Percentiles rank a stretch among this genome's conserved stretches.
Evolutionary conservation across 2,329 filamentous ascomycete genomes (phyloP).

Genomic region (Fusarium sp.): DNA sequence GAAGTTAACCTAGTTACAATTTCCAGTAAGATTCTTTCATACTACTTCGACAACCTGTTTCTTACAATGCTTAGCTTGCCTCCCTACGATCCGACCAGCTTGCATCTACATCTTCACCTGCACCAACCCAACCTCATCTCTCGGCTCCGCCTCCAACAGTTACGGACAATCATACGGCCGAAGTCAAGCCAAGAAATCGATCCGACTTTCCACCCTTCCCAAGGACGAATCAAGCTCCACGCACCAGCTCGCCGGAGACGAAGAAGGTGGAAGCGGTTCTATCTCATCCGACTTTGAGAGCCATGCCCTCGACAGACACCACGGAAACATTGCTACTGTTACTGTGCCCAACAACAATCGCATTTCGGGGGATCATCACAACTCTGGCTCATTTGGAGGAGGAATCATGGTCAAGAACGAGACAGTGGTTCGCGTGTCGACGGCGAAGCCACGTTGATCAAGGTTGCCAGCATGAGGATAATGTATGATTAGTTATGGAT

Average conservation of each 20-base stretch:
- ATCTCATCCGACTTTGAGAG: constrained; percentile 20
- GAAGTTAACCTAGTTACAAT: constrained; percentile 32
- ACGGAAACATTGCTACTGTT: constrained; percentile 1
- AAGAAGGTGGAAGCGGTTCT: constrained; percentile 2
- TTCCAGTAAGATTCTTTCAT: no score
- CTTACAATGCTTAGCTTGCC: constrained; percentile 23
- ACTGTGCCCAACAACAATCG: background rate
- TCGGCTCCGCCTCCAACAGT: constrained; percentile 7
- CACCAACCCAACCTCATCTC: background rate
- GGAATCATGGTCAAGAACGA: constrained; percentile 35
- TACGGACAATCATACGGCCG: constrained; percentile 13
- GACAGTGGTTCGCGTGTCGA: constrained; percentile 10
- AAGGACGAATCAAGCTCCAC: constrained; percentile 26
- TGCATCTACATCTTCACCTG: constrained; percentile 21
- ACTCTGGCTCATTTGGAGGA: background rate
- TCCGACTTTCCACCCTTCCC: constrained; percentile 9
- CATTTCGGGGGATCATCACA: background rate
- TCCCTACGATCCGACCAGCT: constrained; percentile 28
- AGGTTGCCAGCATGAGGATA: no score
- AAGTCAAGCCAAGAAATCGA: constrained; percentile 19
- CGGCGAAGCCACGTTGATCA: background rate
- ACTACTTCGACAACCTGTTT: no score
- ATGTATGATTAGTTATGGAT: background rate
- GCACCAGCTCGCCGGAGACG: constrained; percentile 17
- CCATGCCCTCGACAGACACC: constrained; percentile 16